Evolutionary conservation across 305 asterid genomes (phyloP).

Genomic region (Solanum hybrid): DNA sequence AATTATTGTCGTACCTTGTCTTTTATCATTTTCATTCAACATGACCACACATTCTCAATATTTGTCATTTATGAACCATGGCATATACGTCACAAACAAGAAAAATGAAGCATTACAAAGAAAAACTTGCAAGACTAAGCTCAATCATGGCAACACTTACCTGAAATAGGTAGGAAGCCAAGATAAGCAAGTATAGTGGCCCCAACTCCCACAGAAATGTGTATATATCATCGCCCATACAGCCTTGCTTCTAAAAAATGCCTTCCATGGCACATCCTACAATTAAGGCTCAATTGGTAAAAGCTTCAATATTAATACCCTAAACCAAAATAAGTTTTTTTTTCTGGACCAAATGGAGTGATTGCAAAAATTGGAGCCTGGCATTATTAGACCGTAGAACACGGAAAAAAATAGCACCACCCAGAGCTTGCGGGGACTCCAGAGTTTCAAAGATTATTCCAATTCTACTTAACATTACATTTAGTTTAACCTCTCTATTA

Average conservation of each 20-base stretch:
- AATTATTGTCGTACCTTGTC: background rate
- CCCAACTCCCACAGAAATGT: constrained; percentile 99
- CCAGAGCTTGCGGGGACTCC: background rate
- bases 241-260: constrained; percentile 75
- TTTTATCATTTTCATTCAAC: background rate
- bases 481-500: background rate
- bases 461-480: background rate
- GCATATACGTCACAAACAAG: background rate
- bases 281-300: constrained; percentile 11
- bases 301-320: background rate
- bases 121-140: background rate
- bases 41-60: background rate
- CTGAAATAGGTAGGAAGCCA: constrained; percentile 99
- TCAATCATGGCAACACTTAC: constrained; percentile 24
- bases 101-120: background rate
- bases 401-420: background rate
- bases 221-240: constrained; percentile 99
- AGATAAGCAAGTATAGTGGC: constrained; percentile 85
- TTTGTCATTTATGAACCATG: background rate
- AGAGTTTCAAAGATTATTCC: background rate
- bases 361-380: background rate
- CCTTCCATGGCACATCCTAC: constrained; percentile 94
- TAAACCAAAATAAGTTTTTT: background rate
- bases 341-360: background rate
- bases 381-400: background rate